phyloP scores from a whole-genome alignment of 495 filamentous ascomycete genomes.

The Aspergillus haitiensis region DNA sequence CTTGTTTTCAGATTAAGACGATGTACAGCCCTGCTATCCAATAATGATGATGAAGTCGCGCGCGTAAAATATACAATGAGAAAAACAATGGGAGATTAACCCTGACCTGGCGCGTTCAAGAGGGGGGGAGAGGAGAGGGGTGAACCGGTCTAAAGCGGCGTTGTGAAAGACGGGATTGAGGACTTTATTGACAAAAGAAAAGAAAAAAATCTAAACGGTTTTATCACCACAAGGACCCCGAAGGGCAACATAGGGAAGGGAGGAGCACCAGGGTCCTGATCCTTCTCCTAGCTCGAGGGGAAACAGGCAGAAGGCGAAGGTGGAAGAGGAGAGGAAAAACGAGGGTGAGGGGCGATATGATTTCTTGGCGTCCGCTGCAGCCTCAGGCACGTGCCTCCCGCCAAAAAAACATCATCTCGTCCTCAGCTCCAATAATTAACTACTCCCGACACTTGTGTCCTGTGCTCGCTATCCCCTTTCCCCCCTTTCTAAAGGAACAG shows the following conservation, averaged over 20 bases:
- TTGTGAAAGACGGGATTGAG: too few relatives aligned
- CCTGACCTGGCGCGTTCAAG: neutral
- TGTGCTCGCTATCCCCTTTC: slow-evolving; percentile 8
- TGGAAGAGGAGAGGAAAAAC: slow-evolving; percentile 10
- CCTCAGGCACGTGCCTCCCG: slow-evolving; percentile 33
- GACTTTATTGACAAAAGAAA: neutral
- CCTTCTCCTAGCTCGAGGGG: slow-evolving; percentile 22
- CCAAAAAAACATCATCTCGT: slow-evolving; percentile 37
- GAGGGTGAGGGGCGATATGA: slow-evolving; percentile 26
- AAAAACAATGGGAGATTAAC: neutral
- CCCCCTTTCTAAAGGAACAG: neutral
- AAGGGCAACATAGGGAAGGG: slow-evolving; percentile 19
- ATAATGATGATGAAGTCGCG: slow-evolving; percentile 10
- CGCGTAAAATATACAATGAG: slow-evolving; percentile 3
- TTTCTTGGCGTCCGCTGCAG: slow-evolving; percentile 22
- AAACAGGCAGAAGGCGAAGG: slow-evolving; percentile 11
- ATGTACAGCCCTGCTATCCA: slow-evolving; percentile 10
- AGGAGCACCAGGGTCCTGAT: slow-evolving; percentile 22
- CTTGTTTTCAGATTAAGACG: slow-evolving; percentile 13
- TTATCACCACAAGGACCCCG: slow-evolving; percentile 14
- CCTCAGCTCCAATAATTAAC: slow-evolving; percentile 16
- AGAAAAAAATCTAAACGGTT: slow-evolving; percentile 1
- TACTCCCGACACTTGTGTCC: slow-evolving; percentile 1
- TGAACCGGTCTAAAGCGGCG: neutral
- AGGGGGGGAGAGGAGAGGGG: neutral